Evolutionary conservation across 495 filamentous ascomycete species (phyloP), one percentile per base, ranked within the genome.

Genomic region (Tetracladium setigerum): DNA sequence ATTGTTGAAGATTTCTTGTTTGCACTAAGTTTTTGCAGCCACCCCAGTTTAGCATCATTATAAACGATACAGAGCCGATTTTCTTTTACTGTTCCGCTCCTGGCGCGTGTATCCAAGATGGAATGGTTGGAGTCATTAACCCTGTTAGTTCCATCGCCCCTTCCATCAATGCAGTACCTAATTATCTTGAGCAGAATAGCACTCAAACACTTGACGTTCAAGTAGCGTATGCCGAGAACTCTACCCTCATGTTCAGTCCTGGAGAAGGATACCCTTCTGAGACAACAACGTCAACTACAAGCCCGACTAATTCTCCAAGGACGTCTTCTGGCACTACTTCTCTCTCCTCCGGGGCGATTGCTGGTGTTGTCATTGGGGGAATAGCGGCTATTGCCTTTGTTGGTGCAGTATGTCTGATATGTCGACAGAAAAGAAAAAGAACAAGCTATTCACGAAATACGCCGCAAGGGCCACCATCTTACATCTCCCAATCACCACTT

Each of bases 71-170:
- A 1, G 52, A 67, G 5, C 76, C 79, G 4, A 69, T 80, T 27
- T 82, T 79, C 59, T 82, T 69, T 62, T 84, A 84, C 62, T 83
- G 78, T 61, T 60, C 64, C 1, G 75, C 76, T 2, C 66, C 69
- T 38, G 48, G 40, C 0, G 69, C 66, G 1, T 73, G 70, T 37
- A 54, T n/a, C n/a, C n/a, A 59, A 9, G 48, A 62, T 18, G 55
- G 62, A 5, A 74, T 74, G 69, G 61, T 75, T 13, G 73, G 73
- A 2, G 73, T 71, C 9, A 65, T 76, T 50, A 76, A 76, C 50
- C 65, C 70, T 1, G 53, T 56, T 37, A 14, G 46, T 44, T 31
- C 16, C 12, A n/a, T n/a, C n/a, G n/a, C n/a, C n/a, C n/a, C n/a
- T n/a, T n/a, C n/a, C n/a, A n/a, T n/a, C n/a, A n/a, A n/a, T n/a